Conservation (phyloP, 2,329 filamentous ascomycete species). For the Claviceps cyperi region DNA sequence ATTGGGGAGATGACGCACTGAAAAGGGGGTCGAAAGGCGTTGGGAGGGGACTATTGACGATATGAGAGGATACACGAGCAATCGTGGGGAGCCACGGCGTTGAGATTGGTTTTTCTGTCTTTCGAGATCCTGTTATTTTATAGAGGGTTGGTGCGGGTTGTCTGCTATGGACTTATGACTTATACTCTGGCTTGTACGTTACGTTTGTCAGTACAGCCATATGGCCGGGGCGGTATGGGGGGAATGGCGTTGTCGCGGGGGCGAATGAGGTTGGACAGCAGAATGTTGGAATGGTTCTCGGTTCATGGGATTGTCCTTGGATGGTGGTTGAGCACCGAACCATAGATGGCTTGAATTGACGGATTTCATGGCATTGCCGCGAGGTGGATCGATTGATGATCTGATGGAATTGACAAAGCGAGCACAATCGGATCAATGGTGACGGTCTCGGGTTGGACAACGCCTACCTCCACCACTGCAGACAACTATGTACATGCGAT, state of each 20-base stretch:
- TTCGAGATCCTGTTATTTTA: background rate
- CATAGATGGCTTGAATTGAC: background rate
- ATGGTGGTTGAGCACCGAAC: background rate
- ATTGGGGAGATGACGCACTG: background rate
- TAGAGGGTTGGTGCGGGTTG: background rate
- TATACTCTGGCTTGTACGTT: background rate
- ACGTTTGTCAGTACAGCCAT: background rate
- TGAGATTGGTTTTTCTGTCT: background rate
- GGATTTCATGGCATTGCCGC: too few species aligned
- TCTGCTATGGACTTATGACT: background rate
- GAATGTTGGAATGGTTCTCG: background rate
- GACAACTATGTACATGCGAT: background rate
- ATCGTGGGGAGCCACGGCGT: slow-evolving; percentile 4
- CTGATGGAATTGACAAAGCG: background rate
- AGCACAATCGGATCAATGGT: background rate
- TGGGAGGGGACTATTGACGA: background rate
- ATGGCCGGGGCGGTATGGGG: background rate
- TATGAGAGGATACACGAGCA: slow-evolving; percentile 4
- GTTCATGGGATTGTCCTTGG: background rate
- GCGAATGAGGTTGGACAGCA: background rate
- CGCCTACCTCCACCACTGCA: too few species aligned
- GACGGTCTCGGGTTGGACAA: too few species aligned
- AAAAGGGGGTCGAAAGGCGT: background rate
- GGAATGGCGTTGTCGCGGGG: background rate
- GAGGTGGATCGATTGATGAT: too few species aligned